Base-by-base conservation (phyloP, 768 basidiomycete species). In the Cystoderma amianthinum region DNA sequence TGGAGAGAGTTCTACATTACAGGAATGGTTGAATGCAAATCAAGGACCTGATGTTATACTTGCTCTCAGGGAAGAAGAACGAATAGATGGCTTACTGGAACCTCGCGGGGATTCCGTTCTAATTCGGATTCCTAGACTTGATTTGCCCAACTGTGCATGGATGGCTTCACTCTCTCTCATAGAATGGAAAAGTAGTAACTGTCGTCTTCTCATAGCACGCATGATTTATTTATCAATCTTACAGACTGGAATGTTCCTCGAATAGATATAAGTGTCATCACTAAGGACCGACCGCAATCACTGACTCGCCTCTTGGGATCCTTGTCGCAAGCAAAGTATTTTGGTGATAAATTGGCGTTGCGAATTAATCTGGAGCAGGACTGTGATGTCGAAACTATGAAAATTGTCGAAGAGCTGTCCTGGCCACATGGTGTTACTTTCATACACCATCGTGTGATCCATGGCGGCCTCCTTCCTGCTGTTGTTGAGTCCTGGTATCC, bases 401-500 rank as follows among this genome's bases (percentile, higher is more conserved):
- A 55, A 10, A 54, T 82, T 5, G 71, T 72, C 2, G 60, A 72
- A 41, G 57, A 65, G 16, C 67, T 78, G 21, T 38, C 58, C 3
- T 92, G 89, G 90, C 53, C 53, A 1, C 69, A 78, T 47, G 87
- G 88, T 4, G 49, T 59, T 25, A 48, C 80, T 5, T 73, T 72
- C 43, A 50, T 86, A 5, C 79, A 88, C 41, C 85, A 82, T 51
- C 76, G 91, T 18, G 70, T 90, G 42, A 61, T 85, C n/a, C 81
- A 80, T 43, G 89, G 80, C 2, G 90, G 89, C 3, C 67, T 93
- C 15, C 73, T 93, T 41, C 72, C 85, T 2, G 85, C 90, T 4
- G 79, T 94, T 11, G 83, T 91, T 11, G 90, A 92, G 60, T 86
- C 87, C 3, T 94, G 91, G 89, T 93, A 88, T 54, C 90, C 91